These are phyloP conservation scores for Fusarium ambrosium DNA, from an alignment of 2,329 filamentous ascomycete genomes.

Conservation along the genomic window DNA sequence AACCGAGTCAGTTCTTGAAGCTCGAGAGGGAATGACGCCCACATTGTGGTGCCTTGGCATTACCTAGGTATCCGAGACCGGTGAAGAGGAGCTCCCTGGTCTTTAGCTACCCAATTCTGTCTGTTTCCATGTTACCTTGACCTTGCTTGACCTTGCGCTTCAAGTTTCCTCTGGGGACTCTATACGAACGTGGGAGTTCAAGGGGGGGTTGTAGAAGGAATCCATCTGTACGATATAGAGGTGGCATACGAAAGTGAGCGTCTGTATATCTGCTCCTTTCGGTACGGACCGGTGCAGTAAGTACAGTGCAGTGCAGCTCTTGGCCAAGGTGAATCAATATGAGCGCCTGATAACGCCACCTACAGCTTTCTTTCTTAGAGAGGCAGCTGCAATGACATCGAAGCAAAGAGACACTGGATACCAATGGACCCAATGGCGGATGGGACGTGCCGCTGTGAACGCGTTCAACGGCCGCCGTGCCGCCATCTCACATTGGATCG, in stretches of 20 bases:
- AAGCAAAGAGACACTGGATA: neutral
- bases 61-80: neutral
- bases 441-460: neutral
- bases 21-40: neutral
- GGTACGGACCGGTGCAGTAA: neutral
- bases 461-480: neutral
- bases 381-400: neutral
- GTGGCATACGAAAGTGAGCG: neutral
- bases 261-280: neutral
- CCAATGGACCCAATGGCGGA: neutral
- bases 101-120: neutral
- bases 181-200: constrained; percentile 1
- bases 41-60: neutral
- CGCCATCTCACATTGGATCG: constrained; percentile 10
- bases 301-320: neutral
- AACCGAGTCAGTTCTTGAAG: constrained; percentile 1
- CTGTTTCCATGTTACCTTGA: neutral
- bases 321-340: neutral
- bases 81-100: neutral
- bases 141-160: constrained; percentile 4
- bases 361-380: neutral
- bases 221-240: neutral
- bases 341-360: neutral
- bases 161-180: neutral
- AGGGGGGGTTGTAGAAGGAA: neutral